Base-by-base conservation (phyloP, 192 early-diverging fungal genomes). In the Coemansia sp. region DNA sequence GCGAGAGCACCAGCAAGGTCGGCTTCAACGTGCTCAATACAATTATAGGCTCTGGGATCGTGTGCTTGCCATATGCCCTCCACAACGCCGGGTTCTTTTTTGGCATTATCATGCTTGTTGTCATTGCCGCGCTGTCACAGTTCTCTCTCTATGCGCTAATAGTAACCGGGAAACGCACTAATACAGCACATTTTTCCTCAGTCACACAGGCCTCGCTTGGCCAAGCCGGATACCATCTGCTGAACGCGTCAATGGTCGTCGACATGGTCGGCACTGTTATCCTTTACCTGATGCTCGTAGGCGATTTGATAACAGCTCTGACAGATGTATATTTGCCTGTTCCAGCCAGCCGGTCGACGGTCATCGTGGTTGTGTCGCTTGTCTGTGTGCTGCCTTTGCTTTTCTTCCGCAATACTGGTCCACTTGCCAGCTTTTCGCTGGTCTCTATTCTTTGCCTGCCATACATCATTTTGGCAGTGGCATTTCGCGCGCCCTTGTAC, bases 1-100 rank as follows among this genome's bases (percentile, higher is more conserved):
- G 62, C 50, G 62, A 64, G 36, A 64, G 62, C 62, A 64, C 62
- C 1, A 32, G 34, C 33, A 64, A 61, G 51, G 73, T 71, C 3
- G 68, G 83, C 5, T 84, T 87, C 60, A 88, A 87, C 38, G 80
- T 90, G 38, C 82, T 90, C 8, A 90, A 90, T 67, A 85, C 86
- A 12, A 88, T 86, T 7, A 84, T 88, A 4, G 89, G 89, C 16
- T 85, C 86, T 32, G 89, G 89, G 8, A 84, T 90, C 34, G 69
- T 90, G 10, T 85, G 86, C 5, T 61, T 90, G 14, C 84, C 89
- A 12, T 90, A 85, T 66, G 86, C 89, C 1, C 72, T 90, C 38
- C 73, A 79, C 60, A 83, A 84, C 38, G 83, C 77, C 7, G 89
- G 89, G 4, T 88, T 90, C 48, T 52, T 69, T 20, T 64, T 79